phyloP scores from a whole-genome alignment of 2,329 filamentous ascomycete genomes.

The Aphanoascus verrucosus region DNA sequence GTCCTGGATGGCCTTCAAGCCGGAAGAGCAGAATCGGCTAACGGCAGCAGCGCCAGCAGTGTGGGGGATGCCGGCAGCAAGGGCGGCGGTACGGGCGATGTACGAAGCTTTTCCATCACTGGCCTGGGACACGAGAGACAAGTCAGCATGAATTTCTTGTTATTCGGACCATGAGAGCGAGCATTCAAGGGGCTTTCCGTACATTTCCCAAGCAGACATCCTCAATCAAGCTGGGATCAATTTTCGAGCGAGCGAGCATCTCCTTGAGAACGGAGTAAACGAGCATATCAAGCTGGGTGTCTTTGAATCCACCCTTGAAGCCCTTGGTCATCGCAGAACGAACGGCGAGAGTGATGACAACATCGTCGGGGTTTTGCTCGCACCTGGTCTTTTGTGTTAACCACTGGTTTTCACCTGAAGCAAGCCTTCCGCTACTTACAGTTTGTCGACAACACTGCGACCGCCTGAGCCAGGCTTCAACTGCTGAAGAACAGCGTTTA shows the following conservation, averaged over 20 bases:
- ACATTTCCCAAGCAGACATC: conserved; percentile 92
- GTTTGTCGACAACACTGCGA: conserved; percentile 14
- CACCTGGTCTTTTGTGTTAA: conserved; percentile 45
- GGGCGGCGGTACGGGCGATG: conserved; percentile 75
- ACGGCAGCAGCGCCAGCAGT: conserved; percentile 70
- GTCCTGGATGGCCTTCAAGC: conserved; percentile 88
- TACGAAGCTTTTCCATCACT: conserved; percentile 57
- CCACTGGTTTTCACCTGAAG: background rate
- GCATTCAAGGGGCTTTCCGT: conserved; percentile 24
- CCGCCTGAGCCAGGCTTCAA: conserved; percentile 17
- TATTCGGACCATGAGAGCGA: background rate
- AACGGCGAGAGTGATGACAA: conserved; percentile 87
- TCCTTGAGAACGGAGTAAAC: conserved; percentile 73
- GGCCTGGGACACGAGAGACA: background rate
- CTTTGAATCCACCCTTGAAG: conserved; percentile 88
- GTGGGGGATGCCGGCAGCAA: conserved; percentile 89
- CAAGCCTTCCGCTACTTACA: conserved; percentile 10
- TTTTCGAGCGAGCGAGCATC: conserved; percentile 57
- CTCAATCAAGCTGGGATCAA: conserved; percentile 72
- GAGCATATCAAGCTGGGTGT: conserved; percentile 79
- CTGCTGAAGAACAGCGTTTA: conserved; percentile 17
- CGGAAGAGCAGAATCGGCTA: conserved; percentile 96
- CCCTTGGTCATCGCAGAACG: conserved; percentile 84
- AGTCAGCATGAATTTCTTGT: background rate
- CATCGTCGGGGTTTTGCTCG: conserved; percentile 86